A percentile compares a stretch with the other conserved stretches of the same genome.
Evolutionary conservation across 345 rosid genomes (phyloP).

Genomic region (Salix arbutifolia): DNA sequence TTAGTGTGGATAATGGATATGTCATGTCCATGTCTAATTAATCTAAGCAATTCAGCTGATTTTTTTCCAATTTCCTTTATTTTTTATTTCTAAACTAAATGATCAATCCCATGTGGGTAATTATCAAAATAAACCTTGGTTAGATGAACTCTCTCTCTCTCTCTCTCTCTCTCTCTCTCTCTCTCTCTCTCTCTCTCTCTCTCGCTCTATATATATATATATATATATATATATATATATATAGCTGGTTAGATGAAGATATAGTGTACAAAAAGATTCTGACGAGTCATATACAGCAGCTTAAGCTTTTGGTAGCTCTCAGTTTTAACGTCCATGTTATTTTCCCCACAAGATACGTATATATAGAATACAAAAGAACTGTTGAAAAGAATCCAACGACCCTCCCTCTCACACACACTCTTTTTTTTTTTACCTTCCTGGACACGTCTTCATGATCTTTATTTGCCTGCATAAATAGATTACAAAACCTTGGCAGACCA

Average conservation of each 20-base stretch:
- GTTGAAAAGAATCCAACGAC: slow-evolving; percentile 13
- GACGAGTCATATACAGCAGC: not conserved
- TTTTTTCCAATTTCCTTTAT: no score
- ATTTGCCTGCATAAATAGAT: not conserved
- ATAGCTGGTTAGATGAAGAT: not conserved
- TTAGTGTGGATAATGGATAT: not conserved
- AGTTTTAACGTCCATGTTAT: not conserved
- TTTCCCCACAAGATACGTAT: not conserved
- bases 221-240: no score
- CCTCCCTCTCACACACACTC: not conserved
- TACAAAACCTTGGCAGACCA: not conserved
- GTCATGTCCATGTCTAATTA: no score
- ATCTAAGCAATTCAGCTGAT: not conserved
- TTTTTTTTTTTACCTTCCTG: slow-evolving; percentile 10
- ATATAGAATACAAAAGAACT: not conserved
- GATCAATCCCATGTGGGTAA: no score
- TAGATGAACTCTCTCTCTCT: no score
- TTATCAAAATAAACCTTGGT: no score
- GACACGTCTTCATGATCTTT: slow-evolving; percentile 15
- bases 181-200: no score
- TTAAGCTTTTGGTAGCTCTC: not conserved
- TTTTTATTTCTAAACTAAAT: no score
- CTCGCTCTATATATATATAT: no score
- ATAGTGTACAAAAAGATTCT: not conserved
- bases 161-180: no score